A percentile compares a stretch with the other conserved stretches of the same genome.
phyloP scores from a whole-genome alignment of 257 asterid species.

The Petunia axillaris region DNA sequence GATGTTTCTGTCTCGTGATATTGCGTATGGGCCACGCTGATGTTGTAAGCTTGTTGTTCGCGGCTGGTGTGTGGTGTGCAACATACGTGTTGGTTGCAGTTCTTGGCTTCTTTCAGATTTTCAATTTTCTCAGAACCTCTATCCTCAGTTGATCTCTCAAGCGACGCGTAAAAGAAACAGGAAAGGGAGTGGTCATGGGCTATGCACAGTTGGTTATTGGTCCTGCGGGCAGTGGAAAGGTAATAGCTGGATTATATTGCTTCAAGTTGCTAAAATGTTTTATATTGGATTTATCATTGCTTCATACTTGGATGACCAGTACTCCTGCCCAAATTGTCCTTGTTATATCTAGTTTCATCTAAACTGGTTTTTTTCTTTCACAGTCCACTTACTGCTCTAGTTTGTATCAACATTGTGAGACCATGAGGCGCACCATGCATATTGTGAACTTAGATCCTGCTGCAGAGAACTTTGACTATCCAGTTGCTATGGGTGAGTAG shows the following conservation, averaged over 20 bases:
- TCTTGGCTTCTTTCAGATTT: conserved; percentile 59
- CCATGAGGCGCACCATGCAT: conserved; percentile 75
- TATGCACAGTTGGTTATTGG: conserved; percentile 96
- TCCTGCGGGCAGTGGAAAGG: conserved; percentile 99
- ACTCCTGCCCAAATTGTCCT: no score
- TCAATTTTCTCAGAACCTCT: conserved; percentile 41
- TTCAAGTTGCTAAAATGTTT: background rate
- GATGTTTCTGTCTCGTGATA: conserved; percentile 40
- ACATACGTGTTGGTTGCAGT: conserved; percentile 74
- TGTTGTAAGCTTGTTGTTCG: conserved; percentile 58
- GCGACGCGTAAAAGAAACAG: conserved; percentile 14
- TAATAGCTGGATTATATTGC: conserved; percentile 32
- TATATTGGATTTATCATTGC: background rate
- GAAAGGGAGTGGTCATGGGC: conserved; percentile 61
- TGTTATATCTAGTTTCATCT: conserved; percentile 12
- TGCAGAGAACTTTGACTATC: conserved; percentile 94
- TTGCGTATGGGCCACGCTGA: conserved; percentile 58
- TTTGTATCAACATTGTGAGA: conserved; percentile 80
- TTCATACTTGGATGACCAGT: conserved; percentile 13
- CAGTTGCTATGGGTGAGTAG: conserved; percentile 87
- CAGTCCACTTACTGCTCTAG: conserved; percentile 96
- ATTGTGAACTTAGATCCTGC: conserved; percentile 95
- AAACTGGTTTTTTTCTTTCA: conserved; percentile 24
- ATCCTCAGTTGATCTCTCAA: conserved; percentile 38
- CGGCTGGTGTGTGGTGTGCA: conserved; percentile 80